Evolutionary conservation across 2,329 filamentous ascomycete genomes (phyloP), one percentile per base, ranked within the genome.

Genomic region (Fusarium chuoi): DNA sequence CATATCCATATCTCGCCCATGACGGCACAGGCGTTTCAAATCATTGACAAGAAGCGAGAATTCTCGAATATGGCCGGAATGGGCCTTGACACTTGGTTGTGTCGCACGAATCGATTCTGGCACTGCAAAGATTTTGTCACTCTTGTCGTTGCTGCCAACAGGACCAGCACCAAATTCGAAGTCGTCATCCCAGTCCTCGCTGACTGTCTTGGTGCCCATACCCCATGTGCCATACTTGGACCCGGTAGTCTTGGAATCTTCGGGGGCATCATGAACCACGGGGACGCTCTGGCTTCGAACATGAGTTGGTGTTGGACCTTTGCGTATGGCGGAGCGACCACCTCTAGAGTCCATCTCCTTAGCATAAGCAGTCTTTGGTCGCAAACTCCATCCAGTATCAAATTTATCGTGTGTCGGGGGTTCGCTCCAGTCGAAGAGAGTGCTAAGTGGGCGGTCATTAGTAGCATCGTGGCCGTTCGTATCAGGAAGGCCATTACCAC

Each of bases 121-220:
- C 30, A 97, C 81, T 45, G 81, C 78, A 73, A 84, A 82, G 30
- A 78, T 61, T 65, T 79, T 72, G 7, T 80, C 81, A 33, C 81
- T 80, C 35, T 79, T 81, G 39, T 81, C 82, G 42, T 81, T 80
- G n/a, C 81, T 81, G 9, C 70, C 80, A 41, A 82, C 77, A 48
- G 83, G 84, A 38, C 86, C 80, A 33, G 84, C 85, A 14, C 88
- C 88, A 79, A 96, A 95, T 68, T 96, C 93, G 76, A 97, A 96
- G 80, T 97, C 94, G 72, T 95, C 93, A 76, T 96, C 94, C 94
- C 94, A 97, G 78, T 96, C 94, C 80, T 97, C 94, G 70, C 92
- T 95, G 17, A 91, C 91, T 22, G 90, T 92, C 81, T 95, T 95
- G 71, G 90, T 91, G n/a, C 92, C 90, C 46, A 94, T 84, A 6